phyloP scores from a whole-genome alignment of 768 basidiomycete genomes.

The Tylopilus rubrobrunneus region DNA sequence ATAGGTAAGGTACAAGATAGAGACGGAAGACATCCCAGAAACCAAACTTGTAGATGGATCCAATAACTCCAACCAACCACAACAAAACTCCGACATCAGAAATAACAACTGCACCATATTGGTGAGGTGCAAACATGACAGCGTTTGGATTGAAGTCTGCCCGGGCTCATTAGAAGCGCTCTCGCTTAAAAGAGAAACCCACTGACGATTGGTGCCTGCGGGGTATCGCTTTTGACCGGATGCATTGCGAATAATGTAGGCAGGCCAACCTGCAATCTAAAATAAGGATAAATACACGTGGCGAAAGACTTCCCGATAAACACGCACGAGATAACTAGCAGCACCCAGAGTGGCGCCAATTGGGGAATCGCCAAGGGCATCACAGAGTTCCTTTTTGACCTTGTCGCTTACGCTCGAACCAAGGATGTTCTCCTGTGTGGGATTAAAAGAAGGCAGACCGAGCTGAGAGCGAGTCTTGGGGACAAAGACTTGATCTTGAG shows the following conservation, averaged over 20 bases:
- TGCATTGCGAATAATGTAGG: slow-evolving; percentile 78
- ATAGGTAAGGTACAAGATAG: slow-evolving; percentile 88
- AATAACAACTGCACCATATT: slow-evolving; percentile 68
- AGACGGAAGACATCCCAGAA: slow-evolving; percentile 70
- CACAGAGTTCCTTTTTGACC: slow-evolving; percentile 70
- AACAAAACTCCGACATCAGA: slow-evolving; percentile 81
- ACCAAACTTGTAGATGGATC: slow-evolving; percentile 56
- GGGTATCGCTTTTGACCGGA: slow-evolving; percentile 86
- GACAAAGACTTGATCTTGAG: slow-evolving; percentile 94
- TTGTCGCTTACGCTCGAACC: slow-evolving; percentile 65
- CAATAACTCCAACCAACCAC: slow-evolving; percentile 60
- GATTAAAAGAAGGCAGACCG: slow-evolving; percentile 62
- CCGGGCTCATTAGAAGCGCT: not conserved
- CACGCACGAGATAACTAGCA: slow-evolving; percentile 57
- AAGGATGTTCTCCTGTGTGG: slow-evolving; percentile 57
- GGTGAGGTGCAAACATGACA: slow-evolving; percentile 81
- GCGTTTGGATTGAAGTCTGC: slow-evolving; percentile 75
- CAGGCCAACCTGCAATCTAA: slow-evolving; percentile 80
- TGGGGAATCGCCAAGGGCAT: slow-evolving; percentile 90
- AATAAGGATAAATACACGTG: not conserved
- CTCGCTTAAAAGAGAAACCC: not conserved
- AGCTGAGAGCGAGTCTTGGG: slow-evolving; percentile 80
- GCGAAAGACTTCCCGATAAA: not conserved
- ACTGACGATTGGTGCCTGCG: slow-evolving; percentile 70
- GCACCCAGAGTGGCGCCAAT: slow-evolving; percentile 57